Evolutionary conservation across 1,284 basidiomycete species (phyloP).

Genomic region (Boletellus deceptivus): DNA sequence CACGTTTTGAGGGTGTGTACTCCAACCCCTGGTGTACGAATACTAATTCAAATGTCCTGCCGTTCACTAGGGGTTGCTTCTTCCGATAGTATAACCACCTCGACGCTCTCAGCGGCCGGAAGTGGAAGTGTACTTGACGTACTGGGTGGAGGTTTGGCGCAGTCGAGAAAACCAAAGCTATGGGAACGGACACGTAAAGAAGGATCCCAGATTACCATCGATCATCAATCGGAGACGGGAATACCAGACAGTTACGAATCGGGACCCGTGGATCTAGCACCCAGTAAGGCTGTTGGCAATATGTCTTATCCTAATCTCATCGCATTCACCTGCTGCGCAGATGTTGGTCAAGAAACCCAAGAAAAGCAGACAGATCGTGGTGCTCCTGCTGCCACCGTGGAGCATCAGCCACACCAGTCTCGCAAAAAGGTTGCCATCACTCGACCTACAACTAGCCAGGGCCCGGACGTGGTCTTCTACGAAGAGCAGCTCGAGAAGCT

Average conservation of each 20-base stretch:
- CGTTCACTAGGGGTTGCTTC: neutral
- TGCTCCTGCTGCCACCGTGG: neutral
- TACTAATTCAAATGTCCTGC: neutral
- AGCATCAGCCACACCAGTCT: neutral
- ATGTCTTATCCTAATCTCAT: neutral
- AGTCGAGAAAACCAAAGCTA: slow-evolving; percentile 1
- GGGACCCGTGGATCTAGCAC: no score
- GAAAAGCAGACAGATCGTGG: neutral
- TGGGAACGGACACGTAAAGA: no score
- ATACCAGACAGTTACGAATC: no score
- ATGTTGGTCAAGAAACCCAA: neutral
- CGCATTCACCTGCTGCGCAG: neutral
- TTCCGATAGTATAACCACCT: neutral
- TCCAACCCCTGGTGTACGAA: neutral
- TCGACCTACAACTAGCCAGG: neutral
- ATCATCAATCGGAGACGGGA: no score
- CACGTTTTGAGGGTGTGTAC: neutral
- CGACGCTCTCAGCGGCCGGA: no score
- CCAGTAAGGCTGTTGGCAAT: neutral
- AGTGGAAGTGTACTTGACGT: no score
- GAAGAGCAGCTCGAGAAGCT: slow-evolving; percentile 2
- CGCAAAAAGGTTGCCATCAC: neutral
- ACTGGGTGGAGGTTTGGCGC: neutral
- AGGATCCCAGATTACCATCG: no score
- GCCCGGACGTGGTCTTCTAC: neutral